Evolutionary conservation across 257 asterid species (phyloP).

Genomic region (Lantana camara): DNA sequence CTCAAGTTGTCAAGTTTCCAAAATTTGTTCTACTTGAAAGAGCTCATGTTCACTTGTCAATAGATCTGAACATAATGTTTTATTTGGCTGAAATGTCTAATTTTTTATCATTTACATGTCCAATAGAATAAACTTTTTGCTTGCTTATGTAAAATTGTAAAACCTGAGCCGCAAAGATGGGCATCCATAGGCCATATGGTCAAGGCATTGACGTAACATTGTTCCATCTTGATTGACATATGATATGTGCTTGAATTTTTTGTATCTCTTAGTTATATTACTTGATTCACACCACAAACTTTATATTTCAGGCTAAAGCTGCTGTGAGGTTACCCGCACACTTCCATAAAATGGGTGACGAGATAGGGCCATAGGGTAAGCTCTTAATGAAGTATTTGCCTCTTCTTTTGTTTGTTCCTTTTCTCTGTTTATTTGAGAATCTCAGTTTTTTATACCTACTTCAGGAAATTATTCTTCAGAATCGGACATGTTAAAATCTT

Average conservation of each 20-base stretch:
- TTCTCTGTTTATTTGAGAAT: constrained; percentile 28
- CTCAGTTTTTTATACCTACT: constrained; percentile 33
- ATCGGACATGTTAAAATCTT: constrained; percentile 76
- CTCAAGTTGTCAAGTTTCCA: too few relatives aligned
- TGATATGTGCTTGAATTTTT: constrained; percentile 13
- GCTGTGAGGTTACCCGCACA: constrained; percentile 80
- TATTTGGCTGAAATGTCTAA: not conserved
- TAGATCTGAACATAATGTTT: not conserved
- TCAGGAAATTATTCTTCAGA: constrained; percentile 84
- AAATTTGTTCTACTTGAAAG: too few relatives aligned
- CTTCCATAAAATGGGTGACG: constrained; percentile 59
- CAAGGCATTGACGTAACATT: not conserved
- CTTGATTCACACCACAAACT: constrained; percentile 23
- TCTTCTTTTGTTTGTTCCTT: constrained; percentile 14
- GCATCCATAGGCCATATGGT: constrained; percentile 10
- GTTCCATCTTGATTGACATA: not conserved
- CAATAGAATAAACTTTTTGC: constrained; percentile 15
- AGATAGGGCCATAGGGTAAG: constrained; percentile 89
- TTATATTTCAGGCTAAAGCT: constrained; percentile 80
- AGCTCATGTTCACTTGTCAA: constrained; percentile 15
- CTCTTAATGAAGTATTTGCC: constrained; percentile 18
- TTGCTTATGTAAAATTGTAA: constrained; percentile 1
- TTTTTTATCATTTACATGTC: constrained; percentile 6
- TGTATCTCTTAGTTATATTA: constrained; percentile 22
- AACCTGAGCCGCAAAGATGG: too few relatives aligned